Percentiles rank a stretch among this genome's conserved stretches.
These are phyloP conservation scores for Macaranga tanarius DNA, from an alignment of 441 rosid genomes.

Conservation along the genomic window DNA sequence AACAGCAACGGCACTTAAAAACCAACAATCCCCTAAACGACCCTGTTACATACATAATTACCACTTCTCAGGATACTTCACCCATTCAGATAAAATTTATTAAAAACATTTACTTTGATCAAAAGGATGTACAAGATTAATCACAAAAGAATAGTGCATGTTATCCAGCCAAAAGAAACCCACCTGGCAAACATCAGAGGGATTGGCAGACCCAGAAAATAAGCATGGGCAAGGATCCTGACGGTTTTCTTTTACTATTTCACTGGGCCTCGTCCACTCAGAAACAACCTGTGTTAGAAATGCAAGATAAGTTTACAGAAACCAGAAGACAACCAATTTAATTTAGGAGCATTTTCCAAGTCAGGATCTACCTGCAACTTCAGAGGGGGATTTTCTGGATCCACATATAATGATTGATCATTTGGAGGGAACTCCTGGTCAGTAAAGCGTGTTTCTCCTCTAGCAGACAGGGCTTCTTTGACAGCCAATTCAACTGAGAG, in stretches of 20 bases:
- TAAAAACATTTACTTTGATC: conserved; percentile 10
- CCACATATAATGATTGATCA: conserved; percentile 87
- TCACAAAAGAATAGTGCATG: conserved; percentile 14
- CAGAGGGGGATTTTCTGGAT: conserved; percentile 75
- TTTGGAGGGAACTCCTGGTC: conserved; percentile 99
- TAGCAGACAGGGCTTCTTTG: conserved; percentile 90
- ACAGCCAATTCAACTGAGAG: conserved; percentile 97
- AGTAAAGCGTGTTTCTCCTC: conserved; percentile 85
- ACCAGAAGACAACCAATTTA: conserved; percentile 10
- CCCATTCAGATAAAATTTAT: conserved; percentile 11
- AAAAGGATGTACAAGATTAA: conserved; percentile 9
- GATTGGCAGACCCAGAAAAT: conserved; percentile 91
- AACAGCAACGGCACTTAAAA: conserved; percentile 98
- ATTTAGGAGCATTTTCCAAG: conserved; percentile 15
- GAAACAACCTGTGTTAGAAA: conserved; percentile 75
- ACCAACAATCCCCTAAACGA: conserved; percentile 99
- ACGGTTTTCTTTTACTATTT: conserved; percentile 67
- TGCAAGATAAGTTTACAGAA: conserved; percentile 32
- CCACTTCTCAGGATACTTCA: conserved; percentile 17
- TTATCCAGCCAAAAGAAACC: conserved; percentile 23
- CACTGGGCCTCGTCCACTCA: conserved; percentile 97
- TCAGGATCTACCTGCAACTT: conserved; percentile 76
- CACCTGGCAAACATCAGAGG: conserved; percentile 99
- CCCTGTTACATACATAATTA: conserved; percentile 57
- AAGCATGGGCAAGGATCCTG: conserved; percentile 74